Evolutionary conservation across 805 yeast genomes (phyloP).

Genomic region (Wickerhamiella occidentalis): DNA sequence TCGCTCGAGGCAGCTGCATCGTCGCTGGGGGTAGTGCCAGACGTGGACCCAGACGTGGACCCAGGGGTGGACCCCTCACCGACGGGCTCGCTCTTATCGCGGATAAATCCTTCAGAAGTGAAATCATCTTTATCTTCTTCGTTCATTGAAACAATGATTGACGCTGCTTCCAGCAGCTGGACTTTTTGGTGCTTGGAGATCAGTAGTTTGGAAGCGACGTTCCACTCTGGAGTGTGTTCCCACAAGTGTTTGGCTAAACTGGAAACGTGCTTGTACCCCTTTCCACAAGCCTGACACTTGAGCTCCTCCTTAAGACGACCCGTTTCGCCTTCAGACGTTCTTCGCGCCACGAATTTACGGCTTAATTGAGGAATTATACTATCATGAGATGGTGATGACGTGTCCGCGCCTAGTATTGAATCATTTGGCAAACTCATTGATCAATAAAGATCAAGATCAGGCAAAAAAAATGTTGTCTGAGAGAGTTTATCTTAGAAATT

Average conservation of each 20-base stretch:
- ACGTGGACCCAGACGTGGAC: background rate
- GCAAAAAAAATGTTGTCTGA: background rate
- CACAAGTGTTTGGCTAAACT: constrained; percentile 81
- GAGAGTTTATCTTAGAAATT: constrained; percentile 6
- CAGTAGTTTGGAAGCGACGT: constrained; percentile 63
- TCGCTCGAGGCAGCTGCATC: background rate
- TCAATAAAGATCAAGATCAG: background rate
- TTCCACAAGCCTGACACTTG: constrained; percentile 83
- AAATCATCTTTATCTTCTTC: constrained; percentile 26
- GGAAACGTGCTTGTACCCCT: constrained; percentile 79
- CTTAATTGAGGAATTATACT: constrained; percentile 20
- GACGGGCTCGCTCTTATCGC: background rate
- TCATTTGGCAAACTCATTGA: constrained; percentile 6
- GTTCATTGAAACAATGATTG: constrained; percentile 64
- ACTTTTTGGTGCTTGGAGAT: constrained; percentile 86
- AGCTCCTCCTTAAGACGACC: constrained; percentile 75
- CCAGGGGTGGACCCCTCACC: background rate
- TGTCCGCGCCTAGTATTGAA: background rate
- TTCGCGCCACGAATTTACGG: constrained; percentile 57
- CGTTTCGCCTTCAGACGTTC: constrained; percentile 77
- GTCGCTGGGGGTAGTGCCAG: background rate
- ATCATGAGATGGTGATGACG: background rate
- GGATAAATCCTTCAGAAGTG: constrained; percentile 9
- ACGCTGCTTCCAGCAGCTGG: constrained; percentile 51
- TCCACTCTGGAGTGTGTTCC: constrained; percentile 96